A percentile compares a stretch with the other conserved stretches of the same genome.
Conservation (phyloP, 495 filamentous ascomycete genomes). For the Penicillium coprophilum region DNA sequence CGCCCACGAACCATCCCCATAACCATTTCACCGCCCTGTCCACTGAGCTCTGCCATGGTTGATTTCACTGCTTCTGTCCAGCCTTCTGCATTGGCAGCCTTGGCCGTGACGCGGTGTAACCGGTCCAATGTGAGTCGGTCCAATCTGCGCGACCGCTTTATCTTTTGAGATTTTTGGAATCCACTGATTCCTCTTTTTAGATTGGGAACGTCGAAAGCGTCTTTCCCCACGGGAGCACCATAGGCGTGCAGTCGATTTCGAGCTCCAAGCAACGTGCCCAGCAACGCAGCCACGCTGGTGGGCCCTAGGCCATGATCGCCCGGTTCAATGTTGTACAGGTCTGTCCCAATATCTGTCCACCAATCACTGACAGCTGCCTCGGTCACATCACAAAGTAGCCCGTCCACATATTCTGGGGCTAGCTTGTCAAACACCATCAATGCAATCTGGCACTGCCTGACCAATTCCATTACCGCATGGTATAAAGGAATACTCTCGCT, state of each 20-base stretch:
- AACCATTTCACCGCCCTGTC: constrained; percentile 92
- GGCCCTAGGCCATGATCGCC: constrained; percentile 89
- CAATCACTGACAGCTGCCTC: constrained; percentile 89
- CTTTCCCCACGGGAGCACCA: constrained; percentile 83
- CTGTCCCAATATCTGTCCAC: constrained; percentile 93
- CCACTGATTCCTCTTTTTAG: constrained; percentile 79
- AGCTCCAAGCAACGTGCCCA: constrained; percentile 86
- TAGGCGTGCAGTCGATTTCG: constrained; percentile 80
- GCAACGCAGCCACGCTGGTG: constrained; percentile 83
- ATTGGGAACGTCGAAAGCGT: constrained; percentile 81
- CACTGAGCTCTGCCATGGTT: constrained; percentile 88
- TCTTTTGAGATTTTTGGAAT: constrained; percentile 87
- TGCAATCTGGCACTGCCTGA: constrained; percentile 89
- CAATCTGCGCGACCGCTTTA: constrained; percentile 72
- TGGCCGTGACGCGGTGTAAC: constrained; percentile 78
- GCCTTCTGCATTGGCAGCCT: constrained; percentile 78
- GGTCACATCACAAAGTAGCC: constrained; percentile 87
- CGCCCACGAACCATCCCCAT: constrained; percentile 88
- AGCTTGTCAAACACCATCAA: constrained; percentile 86
- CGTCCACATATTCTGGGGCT: constrained; percentile 86
- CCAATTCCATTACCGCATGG: constrained; percentile 78
- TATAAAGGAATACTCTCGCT: constrained; percentile 77
- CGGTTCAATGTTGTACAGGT: constrained; percentile 87
- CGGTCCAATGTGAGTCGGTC: constrained; percentile 80
- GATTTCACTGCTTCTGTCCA: constrained; percentile 92